phyloP scores from a whole-genome alignment of 179 eudicot genomes.

The Amaranthus tricolor region DNA sequence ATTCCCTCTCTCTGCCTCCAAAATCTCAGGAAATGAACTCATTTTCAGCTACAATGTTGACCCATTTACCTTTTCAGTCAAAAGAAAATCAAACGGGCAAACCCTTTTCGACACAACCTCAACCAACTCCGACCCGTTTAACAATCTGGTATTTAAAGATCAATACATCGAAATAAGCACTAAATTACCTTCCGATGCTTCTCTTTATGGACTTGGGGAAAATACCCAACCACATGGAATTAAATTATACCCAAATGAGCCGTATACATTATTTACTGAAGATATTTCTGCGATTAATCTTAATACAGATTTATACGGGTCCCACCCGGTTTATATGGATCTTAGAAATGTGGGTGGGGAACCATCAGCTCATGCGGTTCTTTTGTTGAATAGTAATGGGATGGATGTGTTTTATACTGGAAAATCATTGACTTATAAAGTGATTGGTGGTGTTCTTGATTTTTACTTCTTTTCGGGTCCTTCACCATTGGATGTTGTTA shows the following conservation, averaged over 20 bases:
- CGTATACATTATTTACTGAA: slow-evolving; percentile 70
- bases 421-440: slow-evolving; percentile 72
- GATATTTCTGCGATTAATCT: slow-evolving; percentile 79
- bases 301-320: slow-evolving; percentile 81
- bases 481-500: slow-evolving; percentile 73
- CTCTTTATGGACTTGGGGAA: slow-evolving; percentile 86
- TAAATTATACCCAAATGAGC: slow-evolving; percentile 74
- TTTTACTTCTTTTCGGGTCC: slow-evolving; percentile 91
- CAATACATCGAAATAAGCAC: slow-evolving; percentile 86
- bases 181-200: slow-evolving; percentile 66
- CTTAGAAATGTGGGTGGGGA: slow-evolving; percentile 61
- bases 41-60: slow-evolving; percentile 57
- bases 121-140: slow-evolving; percentile 46
- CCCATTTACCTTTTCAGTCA: slow-evolving; percentile 75
- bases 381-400: slow-evolving; percentile 83
- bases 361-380: slow-evolving; percentile 67
- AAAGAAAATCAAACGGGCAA: slow-evolving; percentile 66
- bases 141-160: slow-evolving; percentile 66
- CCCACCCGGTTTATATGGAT: slow-evolving; percentile 96
- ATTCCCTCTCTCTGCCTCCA: slow-evolving; percentile 37
- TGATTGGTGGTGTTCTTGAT: slow-evolving; percentile 95
- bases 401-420: slow-evolving; percentile 89
- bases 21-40: slow-evolving; percentile 46
- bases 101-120: slow-evolving; percentile 64
- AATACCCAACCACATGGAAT: slow-evolving; percentile 89